Percentiles rank a stretch among this genome's conserved stretches.
phyloP scores from a whole-genome alignment of 192 early-diverging fungal species.

The Linnemannia zychae region DNA sequence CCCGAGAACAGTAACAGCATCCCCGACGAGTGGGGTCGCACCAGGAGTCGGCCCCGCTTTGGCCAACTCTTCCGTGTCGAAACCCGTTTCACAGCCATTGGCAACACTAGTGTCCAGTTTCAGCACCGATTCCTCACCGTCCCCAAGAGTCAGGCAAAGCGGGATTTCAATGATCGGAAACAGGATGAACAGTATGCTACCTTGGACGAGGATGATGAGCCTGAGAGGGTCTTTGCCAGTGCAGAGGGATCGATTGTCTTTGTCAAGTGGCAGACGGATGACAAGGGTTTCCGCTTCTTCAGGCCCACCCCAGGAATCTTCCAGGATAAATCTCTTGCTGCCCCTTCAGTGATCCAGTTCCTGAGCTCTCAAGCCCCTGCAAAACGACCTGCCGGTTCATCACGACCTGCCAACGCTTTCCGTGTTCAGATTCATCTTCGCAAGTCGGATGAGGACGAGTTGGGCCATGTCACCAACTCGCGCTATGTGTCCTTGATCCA shows the following conservation, averaged over 20 bases:
- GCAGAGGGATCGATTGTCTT: slow-evolving; percentile 42
- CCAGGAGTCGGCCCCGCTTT: slow-evolving; percentile 12
- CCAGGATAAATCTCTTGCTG: slow-evolving; percentile 20
- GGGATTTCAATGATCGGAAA: slow-evolving; percentile 44
- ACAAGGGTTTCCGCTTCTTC: slow-evolving; percentile 38
- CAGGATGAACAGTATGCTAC: slow-evolving; percentile 27
- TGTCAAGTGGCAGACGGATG: slow-evolving; percentile 40
- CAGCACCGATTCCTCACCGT: slow-evolving; percentile 53
- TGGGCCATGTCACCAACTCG: slow-evolving; percentile 59
- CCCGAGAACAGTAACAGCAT: background rate
- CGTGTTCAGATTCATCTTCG: slow-evolving; percentile 40
- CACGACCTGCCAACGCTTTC: slow-evolving; percentile 44
- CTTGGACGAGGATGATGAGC: slow-evolving; percentile 33
- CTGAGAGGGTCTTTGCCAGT: slow-evolving; percentile 47
- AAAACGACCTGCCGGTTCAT: background rate
- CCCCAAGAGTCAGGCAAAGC: slow-evolving; percentile 29
- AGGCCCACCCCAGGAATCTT: slow-evolving; percentile 33
- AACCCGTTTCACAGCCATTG: slow-evolving; percentile 32
- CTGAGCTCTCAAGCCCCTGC: slow-evolving; percentile 13
- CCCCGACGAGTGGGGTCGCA: background rate
- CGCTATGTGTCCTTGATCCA: slow-evolving; percentile 45
- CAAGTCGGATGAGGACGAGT: slow-evolving; percentile 49
- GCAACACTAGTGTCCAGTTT: slow-evolving; percentile 37
- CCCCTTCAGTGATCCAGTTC: slow-evolving; percentile 21
- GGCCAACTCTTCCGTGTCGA: slow-evolving; percentile 45